Evolutionary conservation across 345 rosid genomes (phyloP), one percentile per base, ranked within the genome.

Genomic region (Raphanus raphanistrum): DNA sequence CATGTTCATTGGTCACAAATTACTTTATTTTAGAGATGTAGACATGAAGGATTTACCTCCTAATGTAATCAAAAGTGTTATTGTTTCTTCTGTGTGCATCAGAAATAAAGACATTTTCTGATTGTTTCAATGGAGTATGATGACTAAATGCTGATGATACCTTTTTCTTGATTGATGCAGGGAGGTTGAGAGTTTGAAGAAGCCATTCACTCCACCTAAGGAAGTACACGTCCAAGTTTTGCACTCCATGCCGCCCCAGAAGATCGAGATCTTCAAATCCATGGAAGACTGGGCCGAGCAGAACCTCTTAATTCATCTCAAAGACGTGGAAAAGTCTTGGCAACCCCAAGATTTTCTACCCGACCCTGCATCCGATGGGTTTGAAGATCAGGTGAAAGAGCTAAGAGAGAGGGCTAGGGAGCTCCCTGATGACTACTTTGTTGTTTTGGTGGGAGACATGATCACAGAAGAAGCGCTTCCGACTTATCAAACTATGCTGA

Each of bases 271-370:
- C 72, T 92, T 94, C 43, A 88, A 90, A 74, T 94, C 97, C 3
- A 9, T 94, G 85, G 98, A 92, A 76, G 82, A 26, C n/a, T 94
- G 98, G 97, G 98, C 97, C 1, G 93, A 86, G 84, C 3, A 88
- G 66, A 89, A 90, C 80, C 78, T 94, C 33, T 76, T 94, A 73
- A 68, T 78, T 70, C 87, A 81, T 73, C 91, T 94, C 71, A 94
- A 89, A 80, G 91, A 92, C 4, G 98, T 94, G 5, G 97, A 92
- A 83, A 89, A 94, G 35, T 87, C 92, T 32, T 92, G 98, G 98
- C 98, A 92, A 65, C 93, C 98, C 29, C 93, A 90, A 75, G 97
- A 90, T 81, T 90, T 90, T 80, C 86, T 94, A 68, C 98, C 98
- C 0, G 98, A 90, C 67, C 89, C 98, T 43, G 85, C 88, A 15